Base-by-base conservation (phyloP, 305 asterid genomes). In the Solanum hybrid region DNA sequence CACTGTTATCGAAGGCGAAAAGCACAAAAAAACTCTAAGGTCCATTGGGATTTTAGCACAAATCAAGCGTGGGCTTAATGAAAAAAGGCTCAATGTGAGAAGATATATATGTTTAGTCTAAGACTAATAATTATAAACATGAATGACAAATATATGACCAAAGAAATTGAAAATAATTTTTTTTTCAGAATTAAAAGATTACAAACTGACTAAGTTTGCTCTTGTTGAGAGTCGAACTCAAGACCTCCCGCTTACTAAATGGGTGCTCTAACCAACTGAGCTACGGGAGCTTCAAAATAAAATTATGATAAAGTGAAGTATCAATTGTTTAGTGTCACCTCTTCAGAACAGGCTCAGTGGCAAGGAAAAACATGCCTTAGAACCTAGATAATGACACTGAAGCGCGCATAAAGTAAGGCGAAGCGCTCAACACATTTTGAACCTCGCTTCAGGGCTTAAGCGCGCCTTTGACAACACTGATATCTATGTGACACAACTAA, bases 231-330 rank as follows among this genome's bases (percentile, higher is more conserved):
- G 96, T 94, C 87, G 96, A 97, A 95, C 98, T 96, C 96, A 95
- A 94, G 97, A 95, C 98, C 98, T 97, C 98, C 98, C 97, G 98
- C 96, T 95, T 95, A 95, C 99, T 95, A 96, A 97, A 96, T 97
- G 96, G 98, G 97, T 95, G 98, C 98, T 95, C 97, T 95, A 96
- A 96, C 98, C 96, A 97, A 95, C 98, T 95, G 98, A 96, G 99
- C 98, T 93, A 93, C 90, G 92, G 95, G 92, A 95, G 74, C 74
- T 64, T 61, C 0, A 61, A 61, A 61, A 3, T 61, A 61, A 57
- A 64, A 64, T 64, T 64, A 64, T 64, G 73, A 64, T 64, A 64
- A 64, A 22, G 73, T 22, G 73, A 64, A 64, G 28, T 61, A 18
- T 57, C 69, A 57, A 57, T 57, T 57, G 73, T 64, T 64, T 64